Conservation (phyloP, 1,284 basidiomycete genomes). For the Melampsora occidentalis region DNA sequence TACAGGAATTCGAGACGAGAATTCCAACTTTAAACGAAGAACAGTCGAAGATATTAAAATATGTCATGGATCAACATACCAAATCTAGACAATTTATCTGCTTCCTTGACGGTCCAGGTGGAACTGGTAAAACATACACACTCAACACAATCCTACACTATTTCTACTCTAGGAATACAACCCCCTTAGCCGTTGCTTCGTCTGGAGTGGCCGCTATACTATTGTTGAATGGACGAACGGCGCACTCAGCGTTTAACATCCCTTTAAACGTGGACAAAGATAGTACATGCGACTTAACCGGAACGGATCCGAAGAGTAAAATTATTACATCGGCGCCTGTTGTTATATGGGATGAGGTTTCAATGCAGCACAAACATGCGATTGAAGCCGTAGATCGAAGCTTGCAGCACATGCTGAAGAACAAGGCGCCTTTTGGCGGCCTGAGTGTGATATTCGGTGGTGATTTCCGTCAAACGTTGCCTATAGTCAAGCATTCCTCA, state of each 20-base stretch:
- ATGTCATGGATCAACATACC: too few species aligned
- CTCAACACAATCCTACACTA: too few species aligned
- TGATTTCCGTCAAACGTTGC: conserved; percentile 18
- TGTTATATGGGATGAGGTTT: background rate
- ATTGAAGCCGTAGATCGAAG: background rate
- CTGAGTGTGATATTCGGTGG: background rate
- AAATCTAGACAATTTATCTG: too few species aligned
- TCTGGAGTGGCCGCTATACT: background rate
- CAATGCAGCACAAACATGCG: background rate
- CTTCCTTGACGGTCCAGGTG: background rate
- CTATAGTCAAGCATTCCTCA: background rate
- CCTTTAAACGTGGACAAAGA: background rate
- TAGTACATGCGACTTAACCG: too few species aligned
- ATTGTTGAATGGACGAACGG: background rate
- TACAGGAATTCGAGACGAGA: too few species aligned
- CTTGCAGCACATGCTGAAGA: background rate
- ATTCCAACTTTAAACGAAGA: too few species aligned
- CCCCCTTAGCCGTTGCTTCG: too few species aligned
- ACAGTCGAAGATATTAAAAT: too few species aligned
- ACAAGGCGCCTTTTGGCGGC: background rate
- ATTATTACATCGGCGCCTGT: too few species aligned
- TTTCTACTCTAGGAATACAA: too few species aligned
- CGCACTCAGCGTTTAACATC: background rate
- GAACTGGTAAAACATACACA: background rate
- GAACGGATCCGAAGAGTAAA: too few species aligned